phyloP scores from a whole-genome alignment of 2,329 filamentous ascomycete species.

The Teratosphaeria epicoccoides region DNA sequence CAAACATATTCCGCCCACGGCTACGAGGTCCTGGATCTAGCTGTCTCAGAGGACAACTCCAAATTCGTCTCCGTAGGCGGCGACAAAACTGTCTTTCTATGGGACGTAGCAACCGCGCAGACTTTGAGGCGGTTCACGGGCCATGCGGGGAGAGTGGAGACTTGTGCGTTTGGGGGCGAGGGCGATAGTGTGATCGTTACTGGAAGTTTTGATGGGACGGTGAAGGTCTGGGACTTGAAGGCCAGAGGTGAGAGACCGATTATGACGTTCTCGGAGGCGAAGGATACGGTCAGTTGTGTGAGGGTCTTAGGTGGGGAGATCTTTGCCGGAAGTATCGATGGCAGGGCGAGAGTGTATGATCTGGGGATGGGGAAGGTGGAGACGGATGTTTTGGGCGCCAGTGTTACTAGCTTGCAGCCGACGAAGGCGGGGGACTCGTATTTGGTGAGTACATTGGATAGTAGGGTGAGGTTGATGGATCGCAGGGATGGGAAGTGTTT shows the following conservation, averaged over 20 bases:
- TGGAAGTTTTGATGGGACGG: slow-evolving; percentile 63
- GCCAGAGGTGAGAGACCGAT: slow-evolving; percentile 50
- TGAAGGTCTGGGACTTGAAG: slow-evolving; percentile 64
- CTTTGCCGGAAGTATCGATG: slow-evolving; percentile 71
- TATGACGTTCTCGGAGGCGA: slow-evolving; percentile 62
- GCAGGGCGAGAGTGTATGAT: slow-evolving; percentile 71
- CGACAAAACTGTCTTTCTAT: slow-evolving; percentile 82
- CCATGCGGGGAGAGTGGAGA: slow-evolving; percentile 60
- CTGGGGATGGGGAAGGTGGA: slow-evolving; percentile 61
- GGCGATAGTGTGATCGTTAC: slow-evolving; percentile 63
- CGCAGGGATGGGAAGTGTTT: slow-evolving; percentile 61
- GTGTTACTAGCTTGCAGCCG: slow-evolving; percentile 63
- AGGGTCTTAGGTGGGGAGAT: slow-evolving; percentile 42
- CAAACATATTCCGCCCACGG: slow-evolving; percentile 85
- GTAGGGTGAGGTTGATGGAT: slow-evolving; percentile 70
- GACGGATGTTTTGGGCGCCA: slow-evolving; percentile 48
- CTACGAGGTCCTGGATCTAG: slow-evolving; percentile 78
- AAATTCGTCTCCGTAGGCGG: slow-evolving; percentile 80
- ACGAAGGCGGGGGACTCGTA: slow-evolving; percentile 64
- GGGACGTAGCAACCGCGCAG: slow-evolving; percentile 77
- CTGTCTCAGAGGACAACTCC: slow-evolving; percentile 64
- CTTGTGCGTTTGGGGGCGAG: slow-evolving; percentile 66
- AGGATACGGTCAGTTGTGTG: slow-evolving; percentile 51
- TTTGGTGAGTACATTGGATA: slow-evolving; percentile 66
- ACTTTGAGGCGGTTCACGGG: slow-evolving; percentile 65